Conservation (phyloP, 805 yeast species). For the Candida odintsovae region DNA sequence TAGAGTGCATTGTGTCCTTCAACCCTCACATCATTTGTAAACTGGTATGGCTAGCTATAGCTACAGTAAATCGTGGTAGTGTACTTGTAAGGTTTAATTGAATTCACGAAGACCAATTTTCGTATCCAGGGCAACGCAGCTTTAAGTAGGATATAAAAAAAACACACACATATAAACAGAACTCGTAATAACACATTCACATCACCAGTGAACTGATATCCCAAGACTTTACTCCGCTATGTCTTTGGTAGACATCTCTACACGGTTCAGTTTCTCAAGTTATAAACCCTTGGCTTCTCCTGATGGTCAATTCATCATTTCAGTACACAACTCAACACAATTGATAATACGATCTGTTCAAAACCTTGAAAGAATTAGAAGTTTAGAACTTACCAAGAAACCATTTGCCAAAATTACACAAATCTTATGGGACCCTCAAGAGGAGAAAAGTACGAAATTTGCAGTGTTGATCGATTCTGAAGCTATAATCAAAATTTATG, state of each 20-base stretch:
- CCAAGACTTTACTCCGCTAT: no score
- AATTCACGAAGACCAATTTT: no score
- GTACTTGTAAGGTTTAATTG: no score
- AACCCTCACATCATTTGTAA: no score
- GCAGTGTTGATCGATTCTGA: constrained; percentile 9
- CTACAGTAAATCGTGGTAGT: no score
- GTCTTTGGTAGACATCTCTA: constrained; percentile 11
- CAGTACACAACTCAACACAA: constrained; percentile 6
- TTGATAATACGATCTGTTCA: constrained; percentile 11
- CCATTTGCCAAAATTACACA: constrained; percentile 11
- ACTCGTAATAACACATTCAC: no score
- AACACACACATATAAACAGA: no score
- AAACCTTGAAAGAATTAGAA: constrained; percentile 7
- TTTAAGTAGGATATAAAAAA: no score
- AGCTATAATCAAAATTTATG: constrained; percentile 7
- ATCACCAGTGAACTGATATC: no score
- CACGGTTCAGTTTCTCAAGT: constrained; percentile 9
- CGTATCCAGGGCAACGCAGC: not conserved
- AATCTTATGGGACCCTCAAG: constrained; percentile 14
- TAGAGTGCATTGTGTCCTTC: no score
- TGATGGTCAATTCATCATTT: constrained; percentile 13
- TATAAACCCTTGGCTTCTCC: constrained; percentile 10
- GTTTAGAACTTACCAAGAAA: constrained; percentile 2
- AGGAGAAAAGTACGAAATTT: constrained; percentile 5
- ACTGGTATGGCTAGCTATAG: no score